Evolutionary conservation across 257 asterid genomes (phyloP).

Genomic region (Solanum chiquidenum): DNA sequence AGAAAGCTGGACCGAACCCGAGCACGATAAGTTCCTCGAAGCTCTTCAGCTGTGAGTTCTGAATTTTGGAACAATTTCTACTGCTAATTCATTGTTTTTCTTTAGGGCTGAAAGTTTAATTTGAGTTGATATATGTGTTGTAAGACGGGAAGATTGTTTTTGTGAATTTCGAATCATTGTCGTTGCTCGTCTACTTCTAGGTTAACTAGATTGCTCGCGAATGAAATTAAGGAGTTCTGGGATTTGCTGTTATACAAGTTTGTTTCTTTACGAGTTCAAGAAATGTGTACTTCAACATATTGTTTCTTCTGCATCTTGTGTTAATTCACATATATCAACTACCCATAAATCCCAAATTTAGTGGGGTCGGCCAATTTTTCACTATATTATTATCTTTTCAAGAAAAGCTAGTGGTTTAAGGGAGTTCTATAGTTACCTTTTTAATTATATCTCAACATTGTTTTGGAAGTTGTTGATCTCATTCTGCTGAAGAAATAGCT

Average conservation of each 20-base stretch:
- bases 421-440: not conserved
- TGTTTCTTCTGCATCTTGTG: not conserved
- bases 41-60: slow-evolving; percentile 80
- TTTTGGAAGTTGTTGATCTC: not conserved
- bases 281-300: not conserved
- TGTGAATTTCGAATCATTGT: not conserved
- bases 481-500: not conserved
- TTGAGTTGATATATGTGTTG: not conserved
- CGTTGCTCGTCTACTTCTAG: not conserved
- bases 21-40: slow-evolving; percentile 91
- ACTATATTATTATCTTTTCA: not conserved
- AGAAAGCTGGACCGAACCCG: slow-evolving; percentile 97
- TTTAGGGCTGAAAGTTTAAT: not conserved
- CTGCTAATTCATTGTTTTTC: not conserved
- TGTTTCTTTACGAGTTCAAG: not conserved
- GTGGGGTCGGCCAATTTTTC: not conserved
- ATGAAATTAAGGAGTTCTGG: not conserved
- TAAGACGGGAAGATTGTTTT: not conserved
- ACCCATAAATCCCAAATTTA: not conserved
- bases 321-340: not conserved
- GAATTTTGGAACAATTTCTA: not conserved
- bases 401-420: not conserved
- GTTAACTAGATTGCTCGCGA: not conserved
- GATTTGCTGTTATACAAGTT: not conserved
- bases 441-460: not conserved